Base-by-base conservation (phyloP, 1,284 basidiomycete species). In the Omphalotus olearius region DNA sequence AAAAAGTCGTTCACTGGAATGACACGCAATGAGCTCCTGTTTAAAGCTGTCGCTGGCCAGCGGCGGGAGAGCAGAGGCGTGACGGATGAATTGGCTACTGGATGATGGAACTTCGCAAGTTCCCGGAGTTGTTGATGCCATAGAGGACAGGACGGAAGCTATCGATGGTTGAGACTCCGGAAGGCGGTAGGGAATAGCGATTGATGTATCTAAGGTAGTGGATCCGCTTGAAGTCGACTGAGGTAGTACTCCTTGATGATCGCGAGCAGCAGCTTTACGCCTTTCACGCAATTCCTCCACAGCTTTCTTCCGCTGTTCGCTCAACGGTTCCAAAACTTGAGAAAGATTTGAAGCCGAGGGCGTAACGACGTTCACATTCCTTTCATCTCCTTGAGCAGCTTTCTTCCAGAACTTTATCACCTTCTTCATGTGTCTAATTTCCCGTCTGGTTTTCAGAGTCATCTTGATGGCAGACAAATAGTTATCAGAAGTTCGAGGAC, bases 381-480 rank as follows among this genome's bases (percentile, higher is more conserved):
- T 50, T 25, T 54, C 62, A n/a, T 60, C 62, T 56, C 67, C 62
- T 50, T 57, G 63, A 26, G 71, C 73, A 40, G 62, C 62, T 14
- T 58, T 60, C 61, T 71, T 73, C 73, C 72, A 74, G 45, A 73
- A 75, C 35, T 60, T 65, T 39, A 69, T 62, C 20, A 55, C 61
- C 54, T 68, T 70, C 55, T 63, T 65, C 62, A 68, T 67, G 13
- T 61, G 63, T 28, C 59, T 64, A 45, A 66, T 60, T 30, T 71
- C 66, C 52, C 64, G 62, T 36, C 72, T 62, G 49, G 66, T 60
- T 26, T 60, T 60, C 44, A 75, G 60, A 33, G 68, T 69, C 60
- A 69, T 58, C 33, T 69, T 61, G 51, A 75, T 64, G 37, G 72
- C 70, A 7, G 73, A 70, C 40, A 66, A 61, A 56, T 74, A 74